phyloP scores from a whole-genome alignment of 139 green algal species.

The Dunaliella sp. region DNA sequence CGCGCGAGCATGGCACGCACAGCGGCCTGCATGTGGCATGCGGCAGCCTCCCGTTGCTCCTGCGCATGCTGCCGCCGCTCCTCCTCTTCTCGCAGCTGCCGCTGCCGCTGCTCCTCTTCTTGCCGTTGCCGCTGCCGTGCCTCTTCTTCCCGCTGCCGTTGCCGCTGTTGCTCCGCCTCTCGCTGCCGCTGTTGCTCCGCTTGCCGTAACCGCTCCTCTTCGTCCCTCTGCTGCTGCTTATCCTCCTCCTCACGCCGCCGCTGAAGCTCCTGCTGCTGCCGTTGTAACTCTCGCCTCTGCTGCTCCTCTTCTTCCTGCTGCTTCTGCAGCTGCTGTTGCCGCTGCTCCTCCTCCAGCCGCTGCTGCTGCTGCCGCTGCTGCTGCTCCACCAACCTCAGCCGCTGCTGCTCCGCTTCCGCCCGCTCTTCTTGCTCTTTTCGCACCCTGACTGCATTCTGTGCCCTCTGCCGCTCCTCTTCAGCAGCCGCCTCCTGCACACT shows the following conservation, averaged over 20 bases:
- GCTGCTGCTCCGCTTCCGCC: too few relatives aligned
- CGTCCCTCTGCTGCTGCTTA: not conserved
- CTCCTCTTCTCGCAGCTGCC: slow-evolving; percentile 1
- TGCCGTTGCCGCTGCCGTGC: not conserved
- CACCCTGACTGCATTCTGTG: too few relatives aligned
- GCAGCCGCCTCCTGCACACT: too few relatives aligned
- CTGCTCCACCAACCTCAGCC: not conserved
- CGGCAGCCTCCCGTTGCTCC: not conserved
- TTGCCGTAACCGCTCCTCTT: not conserved
- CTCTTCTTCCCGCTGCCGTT: not conserved
- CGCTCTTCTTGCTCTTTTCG: too few relatives aligned
- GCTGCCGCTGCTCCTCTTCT: not conserved
- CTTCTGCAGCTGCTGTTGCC: not conserved
- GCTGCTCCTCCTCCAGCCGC: not conserved
- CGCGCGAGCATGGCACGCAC: not conserved
- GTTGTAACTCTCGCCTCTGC: not conserved
- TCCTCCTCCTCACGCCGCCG: not conserved
- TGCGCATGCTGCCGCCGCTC: not conserved
- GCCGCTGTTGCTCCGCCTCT: not conserved
- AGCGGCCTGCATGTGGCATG: not conserved
- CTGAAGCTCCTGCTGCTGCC: not conserved
- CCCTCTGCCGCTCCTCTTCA: too few relatives aligned
- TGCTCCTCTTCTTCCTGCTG: not conserved
- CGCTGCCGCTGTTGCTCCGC: not conserved
- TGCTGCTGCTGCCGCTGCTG: not conserved